Base-by-base conservation (phyloP, 2,329 filamentous ascomycete species). In the Pseudogymnoascus destructans region DNA sequence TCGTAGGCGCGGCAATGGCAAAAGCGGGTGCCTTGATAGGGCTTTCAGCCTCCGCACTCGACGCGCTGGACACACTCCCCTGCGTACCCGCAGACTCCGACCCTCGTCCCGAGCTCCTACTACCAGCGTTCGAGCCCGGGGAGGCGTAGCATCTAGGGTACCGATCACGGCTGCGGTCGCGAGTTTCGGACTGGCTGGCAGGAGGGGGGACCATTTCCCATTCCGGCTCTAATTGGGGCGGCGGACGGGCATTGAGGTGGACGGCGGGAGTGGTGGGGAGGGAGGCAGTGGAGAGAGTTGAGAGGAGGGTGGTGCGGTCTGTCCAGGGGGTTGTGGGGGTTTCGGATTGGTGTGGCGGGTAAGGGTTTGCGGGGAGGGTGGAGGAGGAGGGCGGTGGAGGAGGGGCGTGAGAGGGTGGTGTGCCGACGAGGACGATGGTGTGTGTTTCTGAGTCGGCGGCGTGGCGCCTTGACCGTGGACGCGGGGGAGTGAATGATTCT, bases 401-500 rank as follows among this genome's bases (percentile, higher is more conserved):
- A n/a, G 27, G 27, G 27, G 32, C 32, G 13, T 6, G 32, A 33
- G 32, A 33, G 32, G 32, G 32, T 33, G 32, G 32, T 33, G 32
- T 33, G 32, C 3, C 32, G 11, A 33, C 13, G 32, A 33, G 32
- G 11, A 33, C 32, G 13, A 33, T 33, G 32, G 32, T 33, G 11
- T 33, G 32, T 13, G 32, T 33, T 33, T 33, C 32, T 33, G 32
- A 33, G 10, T 33, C 32, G 11, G 32, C 13, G 32, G 11, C 10
- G 10, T 33, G 32, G 32, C 32, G 32, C 11, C 13, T 2, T 33
- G 13, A 11, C 11, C 13, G 56, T 62, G 55, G 61, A 61, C 60
- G 63, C 69, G 55, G 58, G 64, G 54, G 62, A 57, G 69, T 70
- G 60, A 73, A 76, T 19, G 57, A 68, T 4, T 68, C 63, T 19